Evolutionary conservation across 1,284 basidiomycete species (phyloP).

Genomic region (Phlebopus sp.): DNA sequence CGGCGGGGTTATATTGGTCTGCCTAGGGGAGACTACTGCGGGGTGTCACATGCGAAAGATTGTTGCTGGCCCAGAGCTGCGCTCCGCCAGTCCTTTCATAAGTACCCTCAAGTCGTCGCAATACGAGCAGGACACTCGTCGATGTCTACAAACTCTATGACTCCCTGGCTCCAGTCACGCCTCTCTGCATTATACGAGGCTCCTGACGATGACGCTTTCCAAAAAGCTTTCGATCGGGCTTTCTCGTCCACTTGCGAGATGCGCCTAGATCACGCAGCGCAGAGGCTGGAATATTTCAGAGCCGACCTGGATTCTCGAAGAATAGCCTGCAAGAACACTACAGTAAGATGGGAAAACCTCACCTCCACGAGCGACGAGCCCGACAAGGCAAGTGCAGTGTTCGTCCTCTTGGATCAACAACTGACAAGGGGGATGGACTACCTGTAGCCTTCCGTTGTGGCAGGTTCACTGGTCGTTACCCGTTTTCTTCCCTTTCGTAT

Average conservation of each 20-base stretch:
- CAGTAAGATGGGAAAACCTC: slow-evolving; percentile 37
- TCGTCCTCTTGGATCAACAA: slow-evolving; percentile 11
- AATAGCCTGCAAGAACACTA: slow-evolving; percentile 16
- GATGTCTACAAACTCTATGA: slow-evolving; percentile 5
- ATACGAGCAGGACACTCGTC: not conserved
- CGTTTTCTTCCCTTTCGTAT: slow-evolving; percentile 44
- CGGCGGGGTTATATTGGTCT: no score
- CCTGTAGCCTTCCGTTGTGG: slow-evolving; percentile 38
- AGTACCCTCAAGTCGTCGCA: not conserved
- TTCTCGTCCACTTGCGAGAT: slow-evolving; percentile 37
- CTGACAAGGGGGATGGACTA: slow-evolving; percentile 12
- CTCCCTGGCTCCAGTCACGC: slow-evolving; percentile 26
- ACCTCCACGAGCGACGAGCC: slow-evolving; percentile 26
- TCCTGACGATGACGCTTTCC: slow-evolving; percentile 13
- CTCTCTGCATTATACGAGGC: slow-evolving; percentile 31
- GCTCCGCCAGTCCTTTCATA: not conserved
- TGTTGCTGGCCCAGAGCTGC: not conserved
- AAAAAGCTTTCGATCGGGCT: slow-evolving; percentile 24
- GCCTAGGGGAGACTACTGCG: not conserved
- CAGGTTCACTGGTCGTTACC: slow-evolving; percentile 42
- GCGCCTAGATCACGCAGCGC: slow-evolving; percentile 30
- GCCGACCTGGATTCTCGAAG: slow-evolving; percentile 21
- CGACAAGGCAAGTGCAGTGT: slow-evolving; percentile 17
- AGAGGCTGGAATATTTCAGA: slow-evolving; percentile 31
- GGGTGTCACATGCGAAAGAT: not conserved